Percentiles rank a stretch among this genome's conserved stretches.
These are phyloP conservation scores for Hortiboletus campestris DNA, from an alignment of 768 basidiomycete genomes.

Conservation along the genomic window DNA sequence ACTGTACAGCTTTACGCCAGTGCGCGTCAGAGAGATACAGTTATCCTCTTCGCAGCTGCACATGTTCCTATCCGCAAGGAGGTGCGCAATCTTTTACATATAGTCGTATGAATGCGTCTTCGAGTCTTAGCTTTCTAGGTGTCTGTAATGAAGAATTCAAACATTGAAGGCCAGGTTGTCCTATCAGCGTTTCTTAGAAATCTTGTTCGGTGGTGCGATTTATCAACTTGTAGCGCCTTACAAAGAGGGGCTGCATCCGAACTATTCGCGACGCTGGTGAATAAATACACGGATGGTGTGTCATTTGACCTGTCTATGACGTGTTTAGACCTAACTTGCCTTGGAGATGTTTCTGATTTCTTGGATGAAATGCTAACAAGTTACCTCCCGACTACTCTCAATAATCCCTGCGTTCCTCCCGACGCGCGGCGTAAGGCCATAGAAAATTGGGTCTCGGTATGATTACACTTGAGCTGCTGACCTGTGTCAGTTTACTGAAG, in stretches of 20 bases:
- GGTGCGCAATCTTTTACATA: constrained; percentile 37
- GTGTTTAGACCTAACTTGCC: background rate
- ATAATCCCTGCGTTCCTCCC: constrained; percentile 26
- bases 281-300: constrained; percentile 72
- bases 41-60: constrained; percentile 65
- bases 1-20: constrained; percentile 16
- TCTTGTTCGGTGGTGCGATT: constrained; percentile 61
- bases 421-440: constrained; percentile 53
- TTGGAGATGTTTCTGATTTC: constrained; percentile 48
- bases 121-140: constrained; percentile 39
- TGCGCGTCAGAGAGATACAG: constrained; percentile 55
- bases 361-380: constrained; percentile 38
- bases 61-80: constrained; percentile 65
- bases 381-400: constrained; percentile 53
- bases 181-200: constrained; percentile 50
- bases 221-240: constrained; percentile 41
- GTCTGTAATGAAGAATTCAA: constrained; percentile 9
- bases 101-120: background rate
- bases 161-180: constrained; percentile 44
- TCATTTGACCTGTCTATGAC: background rate
- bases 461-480: constrained; percentile 10
- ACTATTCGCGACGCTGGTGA: constrained; percentile 65
- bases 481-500: background rate
- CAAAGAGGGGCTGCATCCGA: constrained; percentile 59
- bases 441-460: constrained; percentile 68